A percentile compares a stretch with the other conserved stretches of the same genome.
These are phyloP conservation scores for Suhomyces tanzawaensis DNA, from an alignment of 805 yeast genomes.

Conservation along the genomic window DNA sequence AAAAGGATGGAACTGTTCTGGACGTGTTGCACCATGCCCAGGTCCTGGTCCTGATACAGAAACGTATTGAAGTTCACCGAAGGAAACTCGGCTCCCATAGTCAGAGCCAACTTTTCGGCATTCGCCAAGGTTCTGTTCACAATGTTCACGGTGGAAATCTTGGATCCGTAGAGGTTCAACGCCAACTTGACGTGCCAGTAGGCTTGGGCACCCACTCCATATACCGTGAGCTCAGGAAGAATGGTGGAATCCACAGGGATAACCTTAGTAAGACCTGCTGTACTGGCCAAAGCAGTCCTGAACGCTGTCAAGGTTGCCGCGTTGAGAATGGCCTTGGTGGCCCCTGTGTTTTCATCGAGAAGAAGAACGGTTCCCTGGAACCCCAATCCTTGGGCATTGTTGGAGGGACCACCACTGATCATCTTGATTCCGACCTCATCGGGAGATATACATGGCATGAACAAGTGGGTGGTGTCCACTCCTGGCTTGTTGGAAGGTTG, in stretches of 20 bases:
- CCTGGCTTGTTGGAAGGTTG: constrained; percentile 33
- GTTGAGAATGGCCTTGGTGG: constrained; percentile 50
- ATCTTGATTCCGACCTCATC: constrained; percentile 57
- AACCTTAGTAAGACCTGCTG: constrained; percentile 43
- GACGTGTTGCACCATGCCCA: constrained; percentile 22
- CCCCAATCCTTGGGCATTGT: constrained; percentile 39
- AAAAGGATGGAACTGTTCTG: constrained; percentile 47
- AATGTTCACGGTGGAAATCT: constrained; percentile 41
- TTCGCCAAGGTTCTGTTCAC: constrained; percentile 44
- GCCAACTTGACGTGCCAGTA: constrained; percentile 59
- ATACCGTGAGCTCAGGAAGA: constrained; percentile 35
- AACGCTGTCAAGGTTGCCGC: constrained; percentile 63
- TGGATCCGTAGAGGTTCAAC: constrained; percentile 35
- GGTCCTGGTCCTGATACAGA: constrained; percentile 14
- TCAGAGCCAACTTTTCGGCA: constrained; percentile 29
- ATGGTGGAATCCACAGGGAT: constrained; percentile 18
- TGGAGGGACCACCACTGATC: constrained; percentile 49
- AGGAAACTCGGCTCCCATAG: constrained; percentile 27
- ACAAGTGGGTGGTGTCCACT: constrained; percentile 47
- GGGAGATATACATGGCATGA: constrained; percentile 64
- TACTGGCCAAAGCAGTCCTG: constrained; percentile 60
- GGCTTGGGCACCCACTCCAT: constrained; percentile 65
- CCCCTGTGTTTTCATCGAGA: constrained; percentile 50
- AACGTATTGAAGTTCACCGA: constrained; percentile 21
- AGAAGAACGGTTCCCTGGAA: constrained; percentile 57